A percentile compares a stretch with the other conserved stretches of the same genome.
phyloP scores from a whole-genome alignment of 441 rosid species.

The Corymbia citriodora region DNA sequence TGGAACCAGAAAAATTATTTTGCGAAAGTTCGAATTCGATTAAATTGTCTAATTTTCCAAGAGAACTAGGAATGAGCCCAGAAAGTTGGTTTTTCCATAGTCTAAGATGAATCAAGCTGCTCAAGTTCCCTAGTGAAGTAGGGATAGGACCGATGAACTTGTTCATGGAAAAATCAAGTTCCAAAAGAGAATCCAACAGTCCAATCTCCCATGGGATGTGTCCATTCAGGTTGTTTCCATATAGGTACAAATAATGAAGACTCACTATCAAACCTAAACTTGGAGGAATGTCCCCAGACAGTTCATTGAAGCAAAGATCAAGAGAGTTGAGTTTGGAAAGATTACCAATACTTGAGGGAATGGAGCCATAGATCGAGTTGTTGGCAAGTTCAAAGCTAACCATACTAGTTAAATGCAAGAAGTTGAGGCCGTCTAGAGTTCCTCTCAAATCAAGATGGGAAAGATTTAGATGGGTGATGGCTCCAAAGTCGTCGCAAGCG shows the following conservation, averaged over 20 bases:
- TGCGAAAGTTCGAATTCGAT: accelerated
- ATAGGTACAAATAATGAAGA: background rate
- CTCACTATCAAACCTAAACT: accelerated
- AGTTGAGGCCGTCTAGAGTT: background rate
- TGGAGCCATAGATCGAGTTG: background rate
- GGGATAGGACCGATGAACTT: background rate
- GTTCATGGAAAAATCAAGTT: too few relatives aligned
- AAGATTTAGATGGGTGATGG: background rate
- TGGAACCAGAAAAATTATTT: background rate
- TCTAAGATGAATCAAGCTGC: accelerated
- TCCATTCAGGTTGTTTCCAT: background rate
- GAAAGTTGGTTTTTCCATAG: background rate
- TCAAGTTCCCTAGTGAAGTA: background rate
- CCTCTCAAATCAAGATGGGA: background rate
- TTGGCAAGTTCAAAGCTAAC: background rate
- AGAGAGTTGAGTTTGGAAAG: background rate
- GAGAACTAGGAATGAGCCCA: background rate
- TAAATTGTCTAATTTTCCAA: background rate
- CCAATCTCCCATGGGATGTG: background rate
- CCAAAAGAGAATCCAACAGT: background rate
- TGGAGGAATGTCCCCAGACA: background rate
- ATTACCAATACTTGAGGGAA: background rate
- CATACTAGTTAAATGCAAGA: background rate
- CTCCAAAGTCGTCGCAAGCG: background rate
- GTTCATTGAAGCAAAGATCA: background rate